phyloP scores from a whole-genome alignment of 768 basidiomycete genomes.

The Boletus tomentosulus region DNA sequence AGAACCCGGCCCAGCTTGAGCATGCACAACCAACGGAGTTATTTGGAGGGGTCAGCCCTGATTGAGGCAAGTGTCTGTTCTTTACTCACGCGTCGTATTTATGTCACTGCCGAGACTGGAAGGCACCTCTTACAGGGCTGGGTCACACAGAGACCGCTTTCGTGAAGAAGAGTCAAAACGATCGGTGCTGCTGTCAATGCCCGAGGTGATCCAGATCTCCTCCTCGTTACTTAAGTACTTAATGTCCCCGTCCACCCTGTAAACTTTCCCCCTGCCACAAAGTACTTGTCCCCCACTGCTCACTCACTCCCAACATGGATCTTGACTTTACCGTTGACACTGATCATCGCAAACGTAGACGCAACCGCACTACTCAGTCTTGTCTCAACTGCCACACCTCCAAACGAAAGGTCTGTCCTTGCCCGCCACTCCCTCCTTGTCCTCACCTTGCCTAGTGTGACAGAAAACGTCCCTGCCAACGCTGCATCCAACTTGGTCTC shows the following conservation, averaged over 20 bases:
- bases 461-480: constrained; percentile 84
- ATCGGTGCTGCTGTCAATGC: constrained; percentile 24
- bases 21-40: constrained; percentile 18
- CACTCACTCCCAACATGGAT: constrained; percentile 60
- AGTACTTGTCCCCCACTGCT: constrained; percentile 33
- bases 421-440: constrained; percentile 1
- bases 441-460: constrained; percentile 53
- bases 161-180: constrained; percentile 30
- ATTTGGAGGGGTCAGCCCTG: constrained; percentile 13
- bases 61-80: constrained; percentile 20
- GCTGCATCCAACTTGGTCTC: constrained; percentile 86
- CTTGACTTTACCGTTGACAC: constrained; percentile 70
- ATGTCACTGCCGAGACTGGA: constrained; percentile 35
- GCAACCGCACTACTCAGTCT: constrained; percentile 90
- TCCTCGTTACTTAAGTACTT: constrained; percentile 39
- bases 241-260: too few species aligned
- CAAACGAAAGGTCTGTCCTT: constrained; percentile 72
- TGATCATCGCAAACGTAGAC: constrained; percentile 77
- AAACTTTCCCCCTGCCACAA: constrained; percentile 38
- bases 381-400: constrained; percentile 89
- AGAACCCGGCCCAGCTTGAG: constrained; percentile 12
- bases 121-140: constrained; percentile 23
- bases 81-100: constrained; percentile 34
- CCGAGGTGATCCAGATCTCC: constrained; percentile 47
- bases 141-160: constrained; percentile 33